Conservation (phyloP, 768 basidiomycete genomes). For the Hypholoma sublateritium region DNA sequence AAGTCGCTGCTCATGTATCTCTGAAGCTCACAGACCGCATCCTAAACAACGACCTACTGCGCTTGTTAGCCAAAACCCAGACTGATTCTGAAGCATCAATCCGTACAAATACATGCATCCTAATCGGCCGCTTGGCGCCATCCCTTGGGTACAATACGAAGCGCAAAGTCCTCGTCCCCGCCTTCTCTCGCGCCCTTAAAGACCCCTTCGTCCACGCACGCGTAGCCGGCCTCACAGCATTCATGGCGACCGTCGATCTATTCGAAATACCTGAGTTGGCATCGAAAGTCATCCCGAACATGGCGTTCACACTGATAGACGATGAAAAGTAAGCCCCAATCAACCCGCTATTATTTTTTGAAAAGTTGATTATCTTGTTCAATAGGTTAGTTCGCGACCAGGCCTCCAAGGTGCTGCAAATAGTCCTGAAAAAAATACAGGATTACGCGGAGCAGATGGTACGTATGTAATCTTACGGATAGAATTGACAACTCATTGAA, state of each 20-base stretch:
- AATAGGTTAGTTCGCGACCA: conserved; percentile 89
- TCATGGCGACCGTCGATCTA: conserved; percentile 91
- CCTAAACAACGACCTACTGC: conserved; percentile 94
- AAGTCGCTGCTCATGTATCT: conserved; percentile 35
- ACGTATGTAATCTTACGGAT: conserved; percentile 11
- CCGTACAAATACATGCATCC: conserved; percentile 95
- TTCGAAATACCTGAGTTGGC: conserved; percentile 90
- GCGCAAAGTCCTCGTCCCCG: conserved; percentile 95
- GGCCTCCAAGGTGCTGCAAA: conserved; percentile 89
- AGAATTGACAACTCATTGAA: neutral
- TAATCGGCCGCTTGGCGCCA: conserved; percentile 89
- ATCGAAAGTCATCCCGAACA: conserved; percentile 83
- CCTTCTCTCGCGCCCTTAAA: conserved; percentile 86
- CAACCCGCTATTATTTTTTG: neutral
- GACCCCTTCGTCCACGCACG: conserved; percentile 92
- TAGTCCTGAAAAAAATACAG: conserved; percentile 85
- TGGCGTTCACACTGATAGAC: conserved; percentile 80
- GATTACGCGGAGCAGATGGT: conserved; percentile 82
- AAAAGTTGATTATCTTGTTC: neutral
- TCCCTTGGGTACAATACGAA: conserved; percentile 85
- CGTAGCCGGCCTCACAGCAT: conserved; percentile 92
- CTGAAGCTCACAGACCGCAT: conserved; percentile 89
- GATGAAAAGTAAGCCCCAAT: conserved; percentile 77
- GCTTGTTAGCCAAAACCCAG: conserved; percentile 91
- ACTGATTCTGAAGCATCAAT: conserved; percentile 92